Percentiles rank a stretch among this genome's conserved stretches.
Conservation (phyloP, 2,329 filamentous ascomycete genomes). For the Trichoderma asperellum region DNA sequence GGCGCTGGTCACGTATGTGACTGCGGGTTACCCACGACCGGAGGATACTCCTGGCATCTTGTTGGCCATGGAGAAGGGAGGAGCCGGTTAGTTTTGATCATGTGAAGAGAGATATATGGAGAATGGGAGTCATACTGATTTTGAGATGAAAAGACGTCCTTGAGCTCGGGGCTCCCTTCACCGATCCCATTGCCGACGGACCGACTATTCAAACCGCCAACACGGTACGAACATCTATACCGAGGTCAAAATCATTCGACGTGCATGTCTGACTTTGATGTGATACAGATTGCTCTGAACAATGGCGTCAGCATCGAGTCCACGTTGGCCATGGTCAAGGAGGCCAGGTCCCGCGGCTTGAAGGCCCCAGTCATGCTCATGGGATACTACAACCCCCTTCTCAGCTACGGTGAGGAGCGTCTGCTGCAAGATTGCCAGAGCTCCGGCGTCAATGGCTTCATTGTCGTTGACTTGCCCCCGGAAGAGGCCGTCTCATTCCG, state of each 20-base stretch:
- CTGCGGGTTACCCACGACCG: constrained; percentile 85
- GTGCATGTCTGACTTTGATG: constrained; percentile 5
- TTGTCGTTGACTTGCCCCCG: constrained; percentile 91
- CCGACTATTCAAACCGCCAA: constrained; percentile 97
- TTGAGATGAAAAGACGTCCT: constrained; percentile 69
- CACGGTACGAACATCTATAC: constrained; percentile 58
- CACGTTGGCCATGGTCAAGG: constrained; percentile 81
- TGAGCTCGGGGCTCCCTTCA: constrained; percentile 94
- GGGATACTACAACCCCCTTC: constrained; percentile 98
- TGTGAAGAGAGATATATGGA: background rate
- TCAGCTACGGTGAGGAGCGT: constrained; percentile 91
- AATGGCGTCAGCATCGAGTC: constrained; percentile 85
- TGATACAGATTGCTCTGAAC: constrained; percentile 66
- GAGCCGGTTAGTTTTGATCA: constrained; percentile 66
- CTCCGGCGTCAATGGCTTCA: constrained; percentile 92
- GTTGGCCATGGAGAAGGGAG: constrained; percentile 88
- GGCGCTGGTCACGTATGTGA: constrained; percentile 94
- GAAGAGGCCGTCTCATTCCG: constrained; percentile 95
- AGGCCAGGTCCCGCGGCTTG: constrained; percentile 76
- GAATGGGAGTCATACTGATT: constrained; percentile 4
- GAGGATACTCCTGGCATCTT: constrained; percentile 82
- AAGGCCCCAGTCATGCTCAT: constrained; percentile 86
- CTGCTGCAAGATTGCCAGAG: constrained; percentile 82
- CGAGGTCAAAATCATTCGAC: background rate
- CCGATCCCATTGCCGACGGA: constrained; percentile 96